Percentiles rank a stretch among this genome's conserved stretches.
phyloP scores from a whole-genome alignment of 2,329 filamentous ascomycete species.

The Rasamsonia emersonii region DNA sequence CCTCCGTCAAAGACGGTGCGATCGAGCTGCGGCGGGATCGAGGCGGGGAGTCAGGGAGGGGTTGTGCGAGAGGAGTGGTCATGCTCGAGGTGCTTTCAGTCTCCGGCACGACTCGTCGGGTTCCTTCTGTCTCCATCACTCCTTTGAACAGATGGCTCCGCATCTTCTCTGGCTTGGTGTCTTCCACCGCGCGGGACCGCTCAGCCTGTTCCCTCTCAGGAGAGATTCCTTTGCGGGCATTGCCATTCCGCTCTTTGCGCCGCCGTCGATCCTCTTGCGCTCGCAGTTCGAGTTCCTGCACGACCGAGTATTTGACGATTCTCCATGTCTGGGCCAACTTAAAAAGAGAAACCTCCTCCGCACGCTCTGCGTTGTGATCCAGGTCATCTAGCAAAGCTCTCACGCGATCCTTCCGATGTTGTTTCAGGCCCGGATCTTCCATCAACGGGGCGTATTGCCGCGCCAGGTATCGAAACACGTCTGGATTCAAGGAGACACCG shows the following conservation, averaged over 20 bases:
- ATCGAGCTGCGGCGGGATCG: conserved; percentile 21
- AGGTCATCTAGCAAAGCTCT: conserved; percentile 35
- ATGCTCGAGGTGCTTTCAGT: conserved; percentile 47
- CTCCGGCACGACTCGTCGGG: conserved; percentile 24
- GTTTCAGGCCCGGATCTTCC: conserved; percentile 16
- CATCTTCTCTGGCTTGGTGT: conserved; percentile 27
- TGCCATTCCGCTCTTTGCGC: conserved; percentile 14
- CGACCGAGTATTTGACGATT: conserved; percentile 44
- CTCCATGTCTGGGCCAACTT: conserved; percentile 52
- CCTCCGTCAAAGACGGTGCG: conserved; percentile 24
- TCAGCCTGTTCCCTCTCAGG: conserved; percentile 22
- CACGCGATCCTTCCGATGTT: conserved; percentile 18
- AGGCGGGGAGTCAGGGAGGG: conserved; percentile 32
- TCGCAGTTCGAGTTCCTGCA: conserved; percentile 40
- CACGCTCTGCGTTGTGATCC: conserved; percentile 46
- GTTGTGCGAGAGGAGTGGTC: conserved; percentile 47
- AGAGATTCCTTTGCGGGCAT: conserved; percentile 18
- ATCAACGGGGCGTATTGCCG: conserved; percentile 34
- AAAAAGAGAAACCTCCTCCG: conserved; percentile 41
- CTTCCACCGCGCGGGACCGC: conserved; percentile 19
- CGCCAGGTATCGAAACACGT: conserved; percentile 35
- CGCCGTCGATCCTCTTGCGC: conserved; percentile 22
- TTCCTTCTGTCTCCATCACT: conserved; percentile 28
- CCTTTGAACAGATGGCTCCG: conserved; percentile 37
- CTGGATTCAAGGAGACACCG: conserved; percentile 35